Conservation (phyloP, 495 filamentous ascomycete genomes). For the Margaritispora aquatica region DNA sequence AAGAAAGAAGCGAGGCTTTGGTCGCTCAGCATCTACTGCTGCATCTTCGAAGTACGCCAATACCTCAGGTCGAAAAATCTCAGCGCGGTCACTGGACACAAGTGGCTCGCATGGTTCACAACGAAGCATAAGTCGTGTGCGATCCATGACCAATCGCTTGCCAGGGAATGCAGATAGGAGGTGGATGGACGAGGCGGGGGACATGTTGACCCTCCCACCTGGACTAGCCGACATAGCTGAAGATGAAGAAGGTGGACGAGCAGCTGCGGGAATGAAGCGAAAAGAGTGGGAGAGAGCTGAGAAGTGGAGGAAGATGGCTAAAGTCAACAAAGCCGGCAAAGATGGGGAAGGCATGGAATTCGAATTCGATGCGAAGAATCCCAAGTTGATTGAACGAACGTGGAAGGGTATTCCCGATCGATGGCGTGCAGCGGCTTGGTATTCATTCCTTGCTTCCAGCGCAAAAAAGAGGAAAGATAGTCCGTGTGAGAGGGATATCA, state of each 20-base stretch:
- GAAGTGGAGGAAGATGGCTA: constrained; percentile 98
- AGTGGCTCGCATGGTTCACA: constrained; percentile 41
- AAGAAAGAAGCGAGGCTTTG: constrained; percentile 48
- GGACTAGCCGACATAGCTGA: constrained; percentile 57
- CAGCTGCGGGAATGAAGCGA: constrained; percentile 53
- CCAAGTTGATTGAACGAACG: constrained; percentile 82
- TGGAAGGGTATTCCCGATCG: constrained; percentile 99
- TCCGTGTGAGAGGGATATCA: constrained; percentile 64
- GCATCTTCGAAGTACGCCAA: constrained; percentile 18
- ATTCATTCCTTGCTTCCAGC: constrained; percentile 81
- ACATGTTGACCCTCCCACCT: constrained; percentile 79
- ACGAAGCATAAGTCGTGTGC: constrained; percentile 43
- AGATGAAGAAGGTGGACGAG: constrained; percentile 50
- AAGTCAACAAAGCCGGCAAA: constrained; percentile 44
- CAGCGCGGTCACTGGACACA: constrained; percentile 46
- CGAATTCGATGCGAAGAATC: constrained; percentile 76
- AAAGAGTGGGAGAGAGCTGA: constrained; percentile 83
- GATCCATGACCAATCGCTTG: constrained; percentile 65
- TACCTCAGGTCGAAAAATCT: constrained; percentile 39
- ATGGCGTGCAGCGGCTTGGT: constrained; percentile 93
- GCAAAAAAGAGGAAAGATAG: constrained; percentile 57
- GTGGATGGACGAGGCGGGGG: constrained; percentile 75
- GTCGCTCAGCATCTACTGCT: constrained; percentile 40
- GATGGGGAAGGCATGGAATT: constrained; percentile 81
- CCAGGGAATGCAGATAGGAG: constrained; percentile 70